phyloP scores from a whole-genome alignment of 768 basidiomycete genomes.

The Mycena alexandri region DNA sequence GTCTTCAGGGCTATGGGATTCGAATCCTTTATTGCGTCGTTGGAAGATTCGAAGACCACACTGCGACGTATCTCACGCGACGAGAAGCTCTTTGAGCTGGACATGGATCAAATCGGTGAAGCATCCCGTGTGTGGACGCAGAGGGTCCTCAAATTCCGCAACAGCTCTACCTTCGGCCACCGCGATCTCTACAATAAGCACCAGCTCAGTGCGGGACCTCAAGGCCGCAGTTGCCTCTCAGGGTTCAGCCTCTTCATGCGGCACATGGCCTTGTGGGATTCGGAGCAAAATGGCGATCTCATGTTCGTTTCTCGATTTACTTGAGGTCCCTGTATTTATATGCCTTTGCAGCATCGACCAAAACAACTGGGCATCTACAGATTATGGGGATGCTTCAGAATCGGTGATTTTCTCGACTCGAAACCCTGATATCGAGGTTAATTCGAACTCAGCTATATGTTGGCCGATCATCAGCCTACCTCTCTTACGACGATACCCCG shows the following conservation, averaged over 20 bases:
- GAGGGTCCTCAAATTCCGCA: too few species aligned
- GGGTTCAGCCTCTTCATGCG: slow-evolving; percentile 30
- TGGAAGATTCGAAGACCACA: background rate
- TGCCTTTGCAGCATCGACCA: background rate
- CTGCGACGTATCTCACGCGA: too few species aligned
- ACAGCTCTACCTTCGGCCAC: background rate
- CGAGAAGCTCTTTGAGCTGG: too few species aligned
- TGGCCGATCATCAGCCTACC: background rate
- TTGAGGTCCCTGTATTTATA: too few species aligned
- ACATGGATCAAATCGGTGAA: too few species aligned
- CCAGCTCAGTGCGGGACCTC: slow-evolving; percentile 21
- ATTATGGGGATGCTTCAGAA: slow-evolving; percentile 9
- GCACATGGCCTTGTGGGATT: slow-evolving; percentile 26
- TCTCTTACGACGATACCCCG: slow-evolving; percentile 24
- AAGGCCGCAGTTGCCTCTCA: slow-evolving; percentile 18
- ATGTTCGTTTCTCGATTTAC: slow-evolving; percentile 12
- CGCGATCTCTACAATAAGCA: slow-evolving; percentile 20
- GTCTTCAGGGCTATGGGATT: slow-evolving; percentile 5
- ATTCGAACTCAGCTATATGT: too few species aligned
- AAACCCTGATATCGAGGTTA: too few species aligned
- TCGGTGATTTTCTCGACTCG: background rate
- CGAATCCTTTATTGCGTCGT: slow-evolving; percentile 4
- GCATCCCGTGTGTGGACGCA: too few species aligned
- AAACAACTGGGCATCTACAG: slow-evolving; percentile 4
- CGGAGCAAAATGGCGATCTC: slow-evolving; percentile 12